Evolutionary conservation across 2,329 filamentous ascomycete genomes (phyloP).

Genomic region (Plenodomus tracheiphilus): DNA sequence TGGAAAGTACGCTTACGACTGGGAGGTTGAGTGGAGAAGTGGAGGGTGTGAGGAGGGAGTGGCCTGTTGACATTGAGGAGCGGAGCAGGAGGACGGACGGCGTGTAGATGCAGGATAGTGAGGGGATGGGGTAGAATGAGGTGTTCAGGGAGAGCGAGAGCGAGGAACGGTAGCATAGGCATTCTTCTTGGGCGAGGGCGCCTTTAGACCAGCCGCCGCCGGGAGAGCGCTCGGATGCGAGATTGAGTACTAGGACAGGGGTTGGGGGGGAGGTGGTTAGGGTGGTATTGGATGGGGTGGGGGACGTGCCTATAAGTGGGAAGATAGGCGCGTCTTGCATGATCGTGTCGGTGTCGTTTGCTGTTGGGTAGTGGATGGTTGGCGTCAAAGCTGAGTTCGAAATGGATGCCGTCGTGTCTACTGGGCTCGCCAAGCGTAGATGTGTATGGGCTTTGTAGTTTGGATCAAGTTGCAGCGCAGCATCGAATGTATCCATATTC

Average conservation of each 20-base stretch:
- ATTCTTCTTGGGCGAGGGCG: conserved; percentile 69
- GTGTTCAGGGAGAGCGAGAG: conserved; percentile 54
- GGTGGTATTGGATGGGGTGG: neutral
- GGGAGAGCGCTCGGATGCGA: conserved; percentile 60
- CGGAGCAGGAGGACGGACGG: conserved; percentile 64
- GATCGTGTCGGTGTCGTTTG: neutral
- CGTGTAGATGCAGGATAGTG: conserved; percentile 60
- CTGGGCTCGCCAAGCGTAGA: neutral
- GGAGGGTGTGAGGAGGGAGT: conserved; percentile 50
- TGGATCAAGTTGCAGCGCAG: conserved; percentile 32
- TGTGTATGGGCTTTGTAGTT: conserved; percentile 16
- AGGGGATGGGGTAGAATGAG: conserved; percentile 58
- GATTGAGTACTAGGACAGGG: conserved; percentile 65
- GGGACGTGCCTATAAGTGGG: neutral
- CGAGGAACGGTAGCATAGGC: conserved; percentile 66
- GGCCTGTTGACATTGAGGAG: conserved; percentile 51
- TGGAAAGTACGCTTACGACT: conserved; percentile 62
- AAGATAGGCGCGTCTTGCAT: neutral
- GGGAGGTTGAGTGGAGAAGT: conserved; percentile 46
- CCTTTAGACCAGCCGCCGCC: conserved; percentile 69
- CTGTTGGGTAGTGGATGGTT: neutral
- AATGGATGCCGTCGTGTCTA: neutral
- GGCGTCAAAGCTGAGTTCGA: neutral
- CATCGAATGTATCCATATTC: conserved; percentile 41
- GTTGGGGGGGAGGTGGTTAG: neutral